Conservation (phyloP, 192 early-diverging fungal species). For the Physocladia obscura region DNA sequence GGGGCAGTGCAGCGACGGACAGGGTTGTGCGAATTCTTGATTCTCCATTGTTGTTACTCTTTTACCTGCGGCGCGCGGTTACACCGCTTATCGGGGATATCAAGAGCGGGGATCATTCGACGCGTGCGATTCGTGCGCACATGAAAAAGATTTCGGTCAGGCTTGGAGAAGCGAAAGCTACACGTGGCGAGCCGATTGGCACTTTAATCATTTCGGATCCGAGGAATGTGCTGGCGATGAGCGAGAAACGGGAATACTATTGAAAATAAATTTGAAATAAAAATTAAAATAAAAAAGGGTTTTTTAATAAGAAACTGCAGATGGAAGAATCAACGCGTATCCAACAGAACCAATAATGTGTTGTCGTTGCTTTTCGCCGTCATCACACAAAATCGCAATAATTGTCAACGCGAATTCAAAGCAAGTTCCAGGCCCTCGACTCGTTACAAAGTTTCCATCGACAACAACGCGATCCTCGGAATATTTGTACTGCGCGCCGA, state of each 20-base stretch:
- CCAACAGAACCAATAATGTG: too few species aligned
- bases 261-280: too few species aligned
- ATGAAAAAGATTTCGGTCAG: not conserved
- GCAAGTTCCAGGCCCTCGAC: slow-evolving; percentile 80
- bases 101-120: slow-evolving; percentile 1
- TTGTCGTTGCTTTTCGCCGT: too few species aligned
- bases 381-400: slow-evolving; percentile 53
- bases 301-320: too few species aligned
- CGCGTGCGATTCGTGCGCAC: slow-evolving; percentile 1
- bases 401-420: slow-evolving; percentile 78
- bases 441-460: slow-evolving; percentile 56
- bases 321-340: too few species aligned
- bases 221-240: slow-evolving; percentile 3
- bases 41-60: not conserved
- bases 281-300: too few species aligned
- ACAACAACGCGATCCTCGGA: slow-evolving; percentile 75
- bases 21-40: not conserved
- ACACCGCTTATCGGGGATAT: slow-evolving; percentile 2
- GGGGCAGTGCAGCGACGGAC: slow-evolving; percentile 3
- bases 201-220: not conserved
- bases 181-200: slow-evolving; percentile 12
- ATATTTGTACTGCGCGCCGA: slow-evolving; percentile 52
- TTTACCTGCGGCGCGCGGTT: not conserved
- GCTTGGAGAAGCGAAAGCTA: slow-evolving; percentile 8
- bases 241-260: slow-evolving; percentile 8